A percentile compares a stretch with the other conserved stretches of the same genome.
Conservation (phyloP, 202 grass and related monocot genomes). For the Zoysia matrella region DNA sequence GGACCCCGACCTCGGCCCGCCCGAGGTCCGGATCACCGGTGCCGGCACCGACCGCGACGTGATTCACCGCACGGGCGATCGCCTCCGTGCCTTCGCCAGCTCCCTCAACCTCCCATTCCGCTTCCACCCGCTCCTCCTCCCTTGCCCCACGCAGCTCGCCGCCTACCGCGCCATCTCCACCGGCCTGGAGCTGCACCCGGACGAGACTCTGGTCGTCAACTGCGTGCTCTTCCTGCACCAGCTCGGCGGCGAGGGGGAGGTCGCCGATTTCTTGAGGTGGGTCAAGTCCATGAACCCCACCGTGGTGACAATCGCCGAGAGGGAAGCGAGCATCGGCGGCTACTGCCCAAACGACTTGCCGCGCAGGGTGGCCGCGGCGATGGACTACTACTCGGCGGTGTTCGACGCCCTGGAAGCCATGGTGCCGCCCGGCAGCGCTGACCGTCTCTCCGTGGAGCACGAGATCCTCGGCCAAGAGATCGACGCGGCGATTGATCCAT, state of each 20-base stretch:
- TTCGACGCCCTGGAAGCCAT: conserved; percentile 90
- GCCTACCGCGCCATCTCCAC: not conserved
- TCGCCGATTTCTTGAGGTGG: conserved; percentile 49
- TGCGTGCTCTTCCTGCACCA: conserved; percentile 74
- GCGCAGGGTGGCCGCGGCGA: conserved; percentile 55
- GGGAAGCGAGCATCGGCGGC: conserved; percentile 32
- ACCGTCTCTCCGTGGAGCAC: conserved; percentile 70
- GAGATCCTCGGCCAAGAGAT: conserved; percentile 71
- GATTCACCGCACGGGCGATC: conserved; percentile 77
- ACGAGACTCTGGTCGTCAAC: conserved; percentile 81
- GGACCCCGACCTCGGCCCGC: conserved; percentile 46
- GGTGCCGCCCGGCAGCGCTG: conserved; percentile 63
- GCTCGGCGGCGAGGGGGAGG: conserved; percentile 41
- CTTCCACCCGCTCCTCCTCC: conserved; percentile 71
- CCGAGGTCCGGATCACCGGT: conserved; percentile 83
- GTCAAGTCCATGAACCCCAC: conserved; percentile 64
- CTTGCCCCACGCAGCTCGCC: conserved; percentile 18
- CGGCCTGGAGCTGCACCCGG: conserved; percentile 52
- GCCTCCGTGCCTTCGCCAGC: conserved; percentile 76
- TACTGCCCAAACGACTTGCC: conserved; percentile 17
- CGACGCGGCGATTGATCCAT: conserved; percentile 31
- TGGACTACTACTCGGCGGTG: conserved; percentile 76
- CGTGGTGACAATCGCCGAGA: conserved; percentile 83
- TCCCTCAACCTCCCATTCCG: conserved; percentile 79
- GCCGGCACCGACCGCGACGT: conserved; percentile 65